Evolutionary conservation across 768 basidiomycete species (phyloP).

Genomic region (Termitomyces eurrhizus): DNA sequence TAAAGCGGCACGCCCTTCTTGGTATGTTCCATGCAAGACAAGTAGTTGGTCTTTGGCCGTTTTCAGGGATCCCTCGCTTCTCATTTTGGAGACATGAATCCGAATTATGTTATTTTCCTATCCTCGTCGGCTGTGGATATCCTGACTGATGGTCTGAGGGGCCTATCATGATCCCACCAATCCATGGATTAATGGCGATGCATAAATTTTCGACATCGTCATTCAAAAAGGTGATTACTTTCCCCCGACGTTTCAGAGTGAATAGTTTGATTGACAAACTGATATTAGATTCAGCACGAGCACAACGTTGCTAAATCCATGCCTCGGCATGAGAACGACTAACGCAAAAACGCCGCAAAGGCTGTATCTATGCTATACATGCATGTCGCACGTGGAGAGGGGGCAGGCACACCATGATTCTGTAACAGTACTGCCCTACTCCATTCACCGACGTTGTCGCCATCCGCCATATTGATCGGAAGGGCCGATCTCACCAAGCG

Average conservation of each 20-base stretch:
- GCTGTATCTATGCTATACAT: background rate
- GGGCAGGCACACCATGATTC: background rate
- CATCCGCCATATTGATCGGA: background rate
- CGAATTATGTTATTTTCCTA: background rate
- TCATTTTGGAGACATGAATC: background rate
- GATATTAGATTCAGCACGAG: background rate
- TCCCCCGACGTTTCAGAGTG: constrained; percentile 1
- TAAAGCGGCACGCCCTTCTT: background rate
- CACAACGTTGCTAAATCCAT: background rate
- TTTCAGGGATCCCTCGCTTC: background rate
- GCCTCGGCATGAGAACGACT: background rate
- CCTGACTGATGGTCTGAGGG: background rate
- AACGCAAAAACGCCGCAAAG: background rate
- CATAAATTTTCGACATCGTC: background rate
- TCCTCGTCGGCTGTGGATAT: background rate
- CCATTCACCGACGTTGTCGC: constrained; percentile 2
- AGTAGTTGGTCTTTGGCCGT: background rate
- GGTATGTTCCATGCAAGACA: background rate
- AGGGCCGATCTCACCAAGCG: background rate
- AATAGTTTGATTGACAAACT: background rate
- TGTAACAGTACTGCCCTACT: background rate
- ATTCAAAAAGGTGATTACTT: background rate
- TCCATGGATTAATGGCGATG: background rate
- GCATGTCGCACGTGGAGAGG: background rate
- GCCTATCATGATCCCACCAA: background rate